A percentile compares a stretch with the other conserved stretches of the same genome.
These are phyloP conservation scores for Lasiosphaeria miniovina DNA, from an alignment of 495 filamentous ascomycete species.

Conservation along the genomic window DNA sequence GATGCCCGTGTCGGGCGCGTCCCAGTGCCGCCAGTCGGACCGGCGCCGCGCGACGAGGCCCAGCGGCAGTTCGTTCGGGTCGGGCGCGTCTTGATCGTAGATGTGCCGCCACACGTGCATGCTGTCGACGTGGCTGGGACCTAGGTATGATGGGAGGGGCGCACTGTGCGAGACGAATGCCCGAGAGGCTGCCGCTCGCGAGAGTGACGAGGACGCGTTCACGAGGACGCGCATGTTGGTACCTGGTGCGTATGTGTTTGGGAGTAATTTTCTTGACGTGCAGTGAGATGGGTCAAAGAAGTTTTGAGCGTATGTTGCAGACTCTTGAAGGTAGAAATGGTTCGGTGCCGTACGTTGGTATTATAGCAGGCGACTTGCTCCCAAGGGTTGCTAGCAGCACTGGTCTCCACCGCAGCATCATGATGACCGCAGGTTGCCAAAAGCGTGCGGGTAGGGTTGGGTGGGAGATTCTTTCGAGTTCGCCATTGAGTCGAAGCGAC, in stretches of 20 bases:
- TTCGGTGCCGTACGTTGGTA: too few species aligned
- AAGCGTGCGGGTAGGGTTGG: too few species aligned
- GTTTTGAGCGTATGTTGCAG: too few species aligned
- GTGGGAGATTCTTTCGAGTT: too few species aligned
- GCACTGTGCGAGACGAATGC: background rate
- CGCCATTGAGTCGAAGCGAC: too few species aligned
- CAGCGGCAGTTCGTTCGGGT: background rate
- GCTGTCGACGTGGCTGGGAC: background rate
- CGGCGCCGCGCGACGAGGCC: background rate
- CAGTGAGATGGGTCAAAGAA: background rate
- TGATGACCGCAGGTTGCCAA: too few species aligned
- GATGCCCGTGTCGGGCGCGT: slow-evolving; percentile 7
- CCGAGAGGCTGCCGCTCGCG: background rate
- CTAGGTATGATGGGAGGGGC: background rate
- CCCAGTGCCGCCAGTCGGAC: background rate
- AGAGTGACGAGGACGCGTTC: background rate
- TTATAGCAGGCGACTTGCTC: too few species aligned
- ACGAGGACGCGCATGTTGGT: background rate
- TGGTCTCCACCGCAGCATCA: too few species aligned
- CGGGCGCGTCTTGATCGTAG: background rate
- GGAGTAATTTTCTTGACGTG: background rate
- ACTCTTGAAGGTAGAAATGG: too few species aligned
- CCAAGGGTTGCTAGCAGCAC: too few species aligned
- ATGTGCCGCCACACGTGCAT: background rate
- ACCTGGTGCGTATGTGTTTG: background rate